A percentile compares a stretch with the other conserved stretches of the same genome.
Conservation (phyloP, 2,329 filamentous ascomycete species). For the Diplodia sapinea region DNA sequence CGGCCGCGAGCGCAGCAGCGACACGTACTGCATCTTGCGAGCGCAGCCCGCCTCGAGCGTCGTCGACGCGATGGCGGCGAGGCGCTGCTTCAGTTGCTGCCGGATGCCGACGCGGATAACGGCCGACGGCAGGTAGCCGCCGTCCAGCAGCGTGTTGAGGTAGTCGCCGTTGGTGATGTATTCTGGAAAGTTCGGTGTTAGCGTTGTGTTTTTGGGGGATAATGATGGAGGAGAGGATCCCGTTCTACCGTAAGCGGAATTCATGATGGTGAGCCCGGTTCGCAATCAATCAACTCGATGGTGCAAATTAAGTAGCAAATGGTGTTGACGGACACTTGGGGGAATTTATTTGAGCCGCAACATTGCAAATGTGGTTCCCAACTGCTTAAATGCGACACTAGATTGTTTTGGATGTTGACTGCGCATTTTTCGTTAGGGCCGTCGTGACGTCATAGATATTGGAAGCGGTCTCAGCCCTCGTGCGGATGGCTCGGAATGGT, state of each 20-base stretch:
- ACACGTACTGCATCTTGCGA: conserved; percentile 69
- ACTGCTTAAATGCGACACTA: conserved; percentile 6
- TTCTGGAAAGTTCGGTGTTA: conserved; percentile 1
- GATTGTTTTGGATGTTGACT: conserved; percentile 26
- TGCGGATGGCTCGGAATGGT: background rate
- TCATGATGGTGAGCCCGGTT: background rate
- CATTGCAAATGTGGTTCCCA: conserved; percentile 2
- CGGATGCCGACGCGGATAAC: conserved; percentile 70
- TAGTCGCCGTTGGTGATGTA: conserved; percentile 25
- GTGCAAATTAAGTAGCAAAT: background rate
- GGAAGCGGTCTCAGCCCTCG: background rate
- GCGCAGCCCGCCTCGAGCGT: conserved; percentile 61
- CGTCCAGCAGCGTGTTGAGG: conserved; percentile 59
- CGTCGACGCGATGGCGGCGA: conserved; percentile 60
- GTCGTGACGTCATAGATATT: conserved; percentile 17
- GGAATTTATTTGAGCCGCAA: background rate
- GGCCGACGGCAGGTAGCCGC: conserved; percentile 67
- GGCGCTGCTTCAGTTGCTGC: conserved; percentile 67
- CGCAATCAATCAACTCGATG: background rate
- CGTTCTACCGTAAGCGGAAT: conserved; percentile 18
- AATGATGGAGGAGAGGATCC: background rate
- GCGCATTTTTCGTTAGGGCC: conserved; percentile 24
- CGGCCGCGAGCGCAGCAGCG: conserved; percentile 62
- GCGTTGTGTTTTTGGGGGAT: background rate
- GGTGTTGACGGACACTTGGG: background rate